Percentiles rank a stretch among this genome's conserved stretches.
phyloP scores from a whole-genome alignment of 75 land plant species.

The Selaginella tamariscina region DNA sequence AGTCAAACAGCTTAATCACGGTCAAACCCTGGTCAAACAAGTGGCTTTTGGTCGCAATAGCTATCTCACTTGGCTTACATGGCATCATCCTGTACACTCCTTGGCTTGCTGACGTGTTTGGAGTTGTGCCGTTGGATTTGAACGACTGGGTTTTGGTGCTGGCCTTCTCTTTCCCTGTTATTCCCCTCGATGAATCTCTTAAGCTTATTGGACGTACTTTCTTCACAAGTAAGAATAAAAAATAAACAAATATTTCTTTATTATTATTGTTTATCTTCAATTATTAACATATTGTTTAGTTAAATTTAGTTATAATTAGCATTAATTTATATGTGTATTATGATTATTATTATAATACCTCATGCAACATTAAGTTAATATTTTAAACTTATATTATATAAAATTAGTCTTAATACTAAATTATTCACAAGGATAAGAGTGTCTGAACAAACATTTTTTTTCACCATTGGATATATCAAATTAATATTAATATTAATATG shows the following conservation, averaged over 20 bases:
- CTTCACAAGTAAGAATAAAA: background rate
- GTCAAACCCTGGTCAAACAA: constrained; percentile 23
- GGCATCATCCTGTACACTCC: constrained; percentile 26
- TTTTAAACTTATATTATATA: too few relatives aligned
- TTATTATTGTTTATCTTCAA: too few relatives aligned
- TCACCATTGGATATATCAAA: too few relatives aligned
- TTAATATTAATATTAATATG: too few relatives aligned
- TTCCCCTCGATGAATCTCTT: constrained; percentile 26
- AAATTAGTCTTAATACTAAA: too few relatives aligned
- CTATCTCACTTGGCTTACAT: constrained; percentile 27
- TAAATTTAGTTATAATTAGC: too few relatives aligned
- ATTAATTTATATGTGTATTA: too few relatives aligned
- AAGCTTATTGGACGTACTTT: constrained; percentile 18
- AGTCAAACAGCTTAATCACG: constrained; percentile 19
- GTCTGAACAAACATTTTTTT: too few relatives aligned
- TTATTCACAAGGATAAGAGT: too few relatives aligned
- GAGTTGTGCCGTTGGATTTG: constrained; percentile 25
- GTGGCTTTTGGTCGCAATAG: constrained; percentile 22
- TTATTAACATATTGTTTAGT: too few relatives aligned
- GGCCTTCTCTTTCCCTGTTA: constrained; percentile 23
- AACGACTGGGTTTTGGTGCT: constrained; percentile 27
- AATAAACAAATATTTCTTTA: background rate
- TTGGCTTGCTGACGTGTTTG: constrained; percentile 26
- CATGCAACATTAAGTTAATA: too few relatives aligned
- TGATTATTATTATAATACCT: too few relatives aligned